Conservation (phyloP, 768 basidiomycete genomes). For the Mycena chlorophos region DNA sequence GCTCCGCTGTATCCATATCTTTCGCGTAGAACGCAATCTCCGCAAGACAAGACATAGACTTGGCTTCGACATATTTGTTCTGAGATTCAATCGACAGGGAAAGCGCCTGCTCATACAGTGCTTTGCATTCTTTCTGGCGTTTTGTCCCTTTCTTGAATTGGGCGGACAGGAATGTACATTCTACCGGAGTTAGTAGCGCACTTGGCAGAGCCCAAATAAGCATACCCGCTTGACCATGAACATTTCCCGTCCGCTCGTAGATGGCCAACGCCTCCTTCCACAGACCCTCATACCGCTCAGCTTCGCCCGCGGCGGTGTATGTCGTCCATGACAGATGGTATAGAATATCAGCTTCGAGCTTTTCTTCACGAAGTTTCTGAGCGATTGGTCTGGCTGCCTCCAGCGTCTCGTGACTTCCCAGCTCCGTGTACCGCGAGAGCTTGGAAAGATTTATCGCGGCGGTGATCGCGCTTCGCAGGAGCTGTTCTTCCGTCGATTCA, state of each 20-base stretch:
- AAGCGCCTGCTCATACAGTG: constrained; percentile 17
- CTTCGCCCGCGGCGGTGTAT: background rate
- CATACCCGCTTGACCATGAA: constrained; percentile 18
- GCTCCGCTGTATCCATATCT: constrained; percentile 10
- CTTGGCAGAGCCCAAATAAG: background rate
- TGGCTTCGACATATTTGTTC: constrained; percentile 19
- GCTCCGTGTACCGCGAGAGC: constrained; percentile 20
- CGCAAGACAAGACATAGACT: constrained; percentile 18
- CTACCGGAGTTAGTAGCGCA: constrained; percentile 2
- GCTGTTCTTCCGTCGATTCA: constrained; percentile 15
- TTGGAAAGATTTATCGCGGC: constrained; percentile 23
- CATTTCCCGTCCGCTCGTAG: constrained; percentile 15
- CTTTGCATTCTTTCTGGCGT: constrained; percentile 19
- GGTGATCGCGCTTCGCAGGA: constrained; percentile 16
- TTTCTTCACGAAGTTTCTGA: constrained; percentile 11
- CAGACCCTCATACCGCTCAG: constrained; percentile 15
- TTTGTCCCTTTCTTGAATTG: constrained; percentile 17
- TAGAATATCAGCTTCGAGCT: constrained; percentile 15
- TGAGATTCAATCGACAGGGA: constrained; percentile 13
- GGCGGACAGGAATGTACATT: constrained; percentile 20
- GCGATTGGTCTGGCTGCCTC: constrained; percentile 11
- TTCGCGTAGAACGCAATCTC: constrained; percentile 18
- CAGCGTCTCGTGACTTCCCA: constrained; percentile 20
- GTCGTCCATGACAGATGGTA: constrained; percentile 18
- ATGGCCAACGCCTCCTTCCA: constrained; percentile 20